Percentiles rank a stretch among this genome's conserved stretches.
These are phyloP conservation scores for Fusarium sp. DNA, from an alignment of 2,329 filamentous ascomycete genomes.

Conservation along the genomic window DNA sequence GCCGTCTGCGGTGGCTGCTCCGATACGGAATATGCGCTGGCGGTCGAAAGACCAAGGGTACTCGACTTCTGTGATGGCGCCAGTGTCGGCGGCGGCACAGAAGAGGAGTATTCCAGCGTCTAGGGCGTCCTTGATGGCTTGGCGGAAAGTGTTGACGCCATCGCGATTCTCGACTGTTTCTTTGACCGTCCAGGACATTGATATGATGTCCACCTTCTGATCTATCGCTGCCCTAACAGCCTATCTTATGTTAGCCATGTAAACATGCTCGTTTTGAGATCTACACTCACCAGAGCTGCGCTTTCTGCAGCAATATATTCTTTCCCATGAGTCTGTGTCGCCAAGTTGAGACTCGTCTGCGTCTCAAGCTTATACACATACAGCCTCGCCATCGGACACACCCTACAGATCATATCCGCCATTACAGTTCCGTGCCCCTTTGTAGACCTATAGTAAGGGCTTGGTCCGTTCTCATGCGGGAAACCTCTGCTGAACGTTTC, in stretches of 20 bases:
- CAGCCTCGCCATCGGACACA: not conserved
- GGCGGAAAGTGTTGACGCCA: not conserved
- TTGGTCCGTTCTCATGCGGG: not conserved
- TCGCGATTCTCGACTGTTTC: not conserved
- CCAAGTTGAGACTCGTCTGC: not conserved
- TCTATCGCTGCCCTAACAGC: slow-evolving; percentile 24
- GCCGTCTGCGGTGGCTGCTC: slow-evolving; percentile 12
- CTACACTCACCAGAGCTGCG: slow-evolving; percentile 11
- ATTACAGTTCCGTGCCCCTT: not conserved
- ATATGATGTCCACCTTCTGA: slow-evolving; percentile 23
- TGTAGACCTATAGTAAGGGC: not conserved
- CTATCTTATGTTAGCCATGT: not conserved
- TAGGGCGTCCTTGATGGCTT: not conserved
- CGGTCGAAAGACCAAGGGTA: slow-evolving; percentile 9
- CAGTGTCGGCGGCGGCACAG: not conserved
- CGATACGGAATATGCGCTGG: slow-evolving; percentile 12
- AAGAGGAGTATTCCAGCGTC: slow-evolving; percentile 3
- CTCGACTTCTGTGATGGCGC: not conserved
- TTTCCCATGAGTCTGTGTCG: not conserved
- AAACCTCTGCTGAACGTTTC: not conserved
- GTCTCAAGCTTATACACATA: slow-evolving; percentile 26
- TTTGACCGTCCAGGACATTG: slow-evolving; percentile 29
- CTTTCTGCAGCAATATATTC: slow-evolving; percentile 8
- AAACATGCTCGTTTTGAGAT: accelerated
- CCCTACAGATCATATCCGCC: not conserved